These are phyloP conservation scores for Penicillium paxilli DNA, from an alignment of 495 filamentous ascomycete genomes.

Conservation along the genomic window DNA sequence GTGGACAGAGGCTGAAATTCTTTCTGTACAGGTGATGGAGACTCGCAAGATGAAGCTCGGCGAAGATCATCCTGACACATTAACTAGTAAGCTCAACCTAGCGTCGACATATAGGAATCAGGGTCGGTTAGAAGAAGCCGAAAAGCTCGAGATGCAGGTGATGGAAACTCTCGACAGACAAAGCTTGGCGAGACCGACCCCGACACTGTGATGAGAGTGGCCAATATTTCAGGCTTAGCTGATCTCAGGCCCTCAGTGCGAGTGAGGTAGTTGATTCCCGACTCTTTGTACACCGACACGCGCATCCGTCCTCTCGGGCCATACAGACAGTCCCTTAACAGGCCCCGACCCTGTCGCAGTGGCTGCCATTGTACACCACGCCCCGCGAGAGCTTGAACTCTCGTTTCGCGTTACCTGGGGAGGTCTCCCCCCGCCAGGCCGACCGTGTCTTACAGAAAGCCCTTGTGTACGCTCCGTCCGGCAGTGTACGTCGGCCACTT, in stretches of 20 bases:
- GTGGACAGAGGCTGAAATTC: neutral
- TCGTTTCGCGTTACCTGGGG: constrained; percentile 12
- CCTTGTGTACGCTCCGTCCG: constrained; percentile 9
- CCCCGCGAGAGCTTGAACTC: too few species aligned
- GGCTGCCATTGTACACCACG: neutral
- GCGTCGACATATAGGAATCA: neutral
- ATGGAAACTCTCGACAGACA: neutral
- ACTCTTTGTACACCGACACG: neutral
- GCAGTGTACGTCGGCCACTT: constrained; percentile 12
- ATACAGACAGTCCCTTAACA: neutral
- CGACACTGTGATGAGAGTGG: constrained; percentile 4
- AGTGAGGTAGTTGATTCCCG: constrained; percentile 12
- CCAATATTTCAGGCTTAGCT: neutral
- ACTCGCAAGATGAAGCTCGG: neutral
- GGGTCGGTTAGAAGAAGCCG: constrained; percentile 1
- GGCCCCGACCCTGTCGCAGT: neutral
- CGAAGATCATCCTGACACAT: neutral
- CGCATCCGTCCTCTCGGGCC: neutral
- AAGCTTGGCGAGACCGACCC: constrained; percentile 4
- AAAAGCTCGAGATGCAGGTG: neutral
- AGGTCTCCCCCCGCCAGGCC: constrained; percentile 14
- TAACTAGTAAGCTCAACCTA: neutral
- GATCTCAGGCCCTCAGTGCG: constrained; percentile 13
- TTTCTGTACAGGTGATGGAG: neutral
- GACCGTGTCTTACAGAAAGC: constrained; percentile 15